Evolutionary conservation across 169 alveolate genomes (phyloP).

Genomic region (Eimeria zaria): DNA sequence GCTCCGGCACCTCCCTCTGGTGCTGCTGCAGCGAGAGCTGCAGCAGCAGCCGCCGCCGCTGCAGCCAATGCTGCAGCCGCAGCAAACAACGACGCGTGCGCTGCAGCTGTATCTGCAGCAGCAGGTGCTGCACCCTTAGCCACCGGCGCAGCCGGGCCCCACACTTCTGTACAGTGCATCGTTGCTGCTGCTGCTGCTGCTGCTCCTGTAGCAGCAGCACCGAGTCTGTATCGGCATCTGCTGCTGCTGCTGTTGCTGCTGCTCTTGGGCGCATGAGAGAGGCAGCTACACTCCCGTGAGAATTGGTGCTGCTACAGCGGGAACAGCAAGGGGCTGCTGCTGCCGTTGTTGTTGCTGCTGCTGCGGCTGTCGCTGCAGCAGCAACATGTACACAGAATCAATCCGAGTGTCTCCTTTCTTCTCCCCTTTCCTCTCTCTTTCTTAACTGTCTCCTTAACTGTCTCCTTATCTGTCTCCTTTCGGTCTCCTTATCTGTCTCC

Average conservation of each 20-base stretch:
- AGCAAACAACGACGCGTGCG: slow-evolving; percentile 15
- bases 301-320: neutral
- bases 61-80: slow-evolving; percentile 24
- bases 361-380: slow-evolving; percentile 6
- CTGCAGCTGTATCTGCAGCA: neutral
- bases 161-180: neutral
- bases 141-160: slow-evolving; percentile 8
- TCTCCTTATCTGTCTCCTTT: neutral
- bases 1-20: slow-evolving; percentile 29
- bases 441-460: neutral
- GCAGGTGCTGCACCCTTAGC: slow-evolving; percentile 57
- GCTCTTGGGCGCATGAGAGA: neutral
- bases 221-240: neutral
- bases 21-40: slow-evolving; percentile 46
- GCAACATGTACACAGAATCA: neutral
- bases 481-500: neutral
- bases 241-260: neutral
- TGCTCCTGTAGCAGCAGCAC: neutral
- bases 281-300: neutral
- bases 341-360: slow-evolving; percentile 12
- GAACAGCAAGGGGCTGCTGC: slow-evolving; percentile 24
- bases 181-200: slow-evolving; percentile 65
- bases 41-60: neutral
- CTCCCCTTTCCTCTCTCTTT: neutral
- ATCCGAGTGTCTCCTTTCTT: neutral